These are phyloP conservation scores for Umbelopsis isabellina DNA, from an alignment of 192 early-diverging fungal species.

Conservation along the genomic window DNA sequence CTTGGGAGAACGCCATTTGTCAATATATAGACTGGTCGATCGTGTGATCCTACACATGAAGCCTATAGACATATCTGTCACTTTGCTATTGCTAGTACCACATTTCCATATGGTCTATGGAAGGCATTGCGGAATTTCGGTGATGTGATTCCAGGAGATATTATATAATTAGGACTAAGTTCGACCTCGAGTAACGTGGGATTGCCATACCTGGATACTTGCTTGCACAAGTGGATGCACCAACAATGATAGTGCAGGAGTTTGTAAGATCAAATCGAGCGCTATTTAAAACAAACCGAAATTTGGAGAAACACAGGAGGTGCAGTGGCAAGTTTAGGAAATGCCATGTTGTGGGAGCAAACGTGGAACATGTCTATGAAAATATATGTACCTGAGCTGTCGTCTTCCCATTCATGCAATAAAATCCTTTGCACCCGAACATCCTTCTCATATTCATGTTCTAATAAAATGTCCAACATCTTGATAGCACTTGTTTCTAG, in stretches of 20 bases:
- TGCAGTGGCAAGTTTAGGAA: slow-evolving; percentile 3
- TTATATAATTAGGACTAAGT: background rate
- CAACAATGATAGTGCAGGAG: slow-evolving; percentile 18
- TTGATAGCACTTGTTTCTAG: slow-evolving; percentile 2
- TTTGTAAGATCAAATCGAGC: slow-evolving; percentile 31
- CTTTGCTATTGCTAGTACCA: slow-evolving; percentile 23
- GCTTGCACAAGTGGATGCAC: slow-evolving; percentile 22
- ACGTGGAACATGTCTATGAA: background rate
- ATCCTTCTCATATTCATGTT: background rate
- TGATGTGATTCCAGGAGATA: background rate
- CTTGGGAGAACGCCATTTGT: slow-evolving; percentile 22
- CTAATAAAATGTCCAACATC: background rate
- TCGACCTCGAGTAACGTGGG: background rate
- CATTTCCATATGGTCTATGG: slow-evolving; percentile 29
- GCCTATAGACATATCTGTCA: slow-evolving; percentile 2
- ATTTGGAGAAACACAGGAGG: background rate
- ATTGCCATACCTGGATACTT: slow-evolving; percentile 28
- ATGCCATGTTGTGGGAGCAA: background rate
- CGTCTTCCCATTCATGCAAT: slow-evolving; percentile 10
- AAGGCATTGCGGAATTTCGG: too few relatives aligned
- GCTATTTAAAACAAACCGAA: slow-evolving; percentile 18
- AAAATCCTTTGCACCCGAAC: background rate
- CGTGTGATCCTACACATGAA: background rate
- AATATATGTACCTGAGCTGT: background rate
- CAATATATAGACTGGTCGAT: background rate